Evolutionary conservation across 2,329 filamentous ascomycete genomes (phyloP).

Genomic region (Fusarium pseudoanthophilum): DNA sequence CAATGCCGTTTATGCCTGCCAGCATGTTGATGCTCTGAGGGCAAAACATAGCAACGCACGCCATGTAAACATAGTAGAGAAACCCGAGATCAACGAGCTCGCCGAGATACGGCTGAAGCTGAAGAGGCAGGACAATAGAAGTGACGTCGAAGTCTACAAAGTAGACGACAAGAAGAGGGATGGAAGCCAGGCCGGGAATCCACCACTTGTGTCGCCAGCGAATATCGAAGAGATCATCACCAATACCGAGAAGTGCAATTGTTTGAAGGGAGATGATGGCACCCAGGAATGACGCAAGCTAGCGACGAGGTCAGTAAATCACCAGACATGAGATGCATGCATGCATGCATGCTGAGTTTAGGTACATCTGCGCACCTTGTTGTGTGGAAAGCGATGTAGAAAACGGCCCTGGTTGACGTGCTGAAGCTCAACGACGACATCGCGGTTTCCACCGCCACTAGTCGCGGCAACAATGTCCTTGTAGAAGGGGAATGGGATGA

Average conservation of each 20-base stretch:
- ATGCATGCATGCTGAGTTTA: background rate
- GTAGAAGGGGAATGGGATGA: slow-evolving; percentile 97
- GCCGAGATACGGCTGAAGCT: slow-evolving; percentile 85
- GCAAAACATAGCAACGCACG: slow-evolving; percentile 94
- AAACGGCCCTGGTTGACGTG: slow-evolving; percentile 84
- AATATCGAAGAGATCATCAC: slow-evolving; percentile 97
- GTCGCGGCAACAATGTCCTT: slow-evolving; percentile 97
- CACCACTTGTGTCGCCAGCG: slow-evolving; percentile 99
- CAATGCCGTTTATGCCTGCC: slow-evolving; percentile 99
- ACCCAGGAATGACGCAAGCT: slow-evolving; percentile 95
- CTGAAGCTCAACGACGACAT: slow-evolving; percentile 79
- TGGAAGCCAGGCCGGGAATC: slow-evolving; percentile 92
- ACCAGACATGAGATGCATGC: background rate
- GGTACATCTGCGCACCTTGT: slow-evolving; percentile 70
- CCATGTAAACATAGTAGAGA: slow-evolving; percentile 97
- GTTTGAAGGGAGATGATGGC: slow-evolving; percentile 93
- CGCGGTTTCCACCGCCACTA: slow-evolving; percentile 90
- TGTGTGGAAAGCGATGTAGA: slow-evolving; percentile 92
- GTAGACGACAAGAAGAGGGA: slow-evolving; percentile 95
- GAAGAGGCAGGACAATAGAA: slow-evolving; percentile 89
- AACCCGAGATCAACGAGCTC: slow-evolving; percentile 83
- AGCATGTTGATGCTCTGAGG: slow-evolving; percentile 99
- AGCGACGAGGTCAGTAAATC: slow-evolving; percentile 5
- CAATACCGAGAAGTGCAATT: slow-evolving; percentile 89
- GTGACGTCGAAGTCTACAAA: slow-evolving; percentile 99